phyloP scores from a whole-genome alignment of 768 basidiomycete species.

The Vararia minispora region DNA sequence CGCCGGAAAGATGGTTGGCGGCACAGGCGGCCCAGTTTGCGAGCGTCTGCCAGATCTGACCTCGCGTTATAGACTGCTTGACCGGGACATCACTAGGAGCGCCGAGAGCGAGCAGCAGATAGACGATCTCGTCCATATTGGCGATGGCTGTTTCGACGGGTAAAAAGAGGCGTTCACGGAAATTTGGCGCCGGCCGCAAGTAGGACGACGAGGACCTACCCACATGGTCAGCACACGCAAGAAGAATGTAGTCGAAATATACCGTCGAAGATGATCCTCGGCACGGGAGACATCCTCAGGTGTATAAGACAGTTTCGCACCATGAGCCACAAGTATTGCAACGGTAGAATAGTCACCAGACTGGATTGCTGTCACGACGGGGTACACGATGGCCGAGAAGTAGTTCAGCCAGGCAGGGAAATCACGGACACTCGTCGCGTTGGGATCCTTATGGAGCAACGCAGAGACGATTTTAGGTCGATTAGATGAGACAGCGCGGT shows the following conservation, averaged over 20 bases:
- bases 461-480: conserved; percentile 18
- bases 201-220: no score
- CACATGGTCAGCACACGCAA: no score
- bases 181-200: neutral
- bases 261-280: no score
- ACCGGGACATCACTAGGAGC: conserved; percentile 15
- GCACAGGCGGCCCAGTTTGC: no score
- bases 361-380: conserved; percentile 20
- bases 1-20: no score
- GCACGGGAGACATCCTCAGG: conserved; percentile 18
- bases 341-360: conserved; percentile 17
- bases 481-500: conserved; percentile 16
- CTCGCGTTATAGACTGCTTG: neutral
- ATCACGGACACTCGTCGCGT: conserved; percentile 20
- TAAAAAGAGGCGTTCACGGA: neutral
- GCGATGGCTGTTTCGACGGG: conserved; percentile 20
- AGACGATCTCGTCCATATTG: conserved; percentile 16
- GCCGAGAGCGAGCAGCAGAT: conserved; percentile 19
- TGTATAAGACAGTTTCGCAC: conserved; percentile 16
- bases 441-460: conserved; percentile 20
- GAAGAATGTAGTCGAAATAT: no score
- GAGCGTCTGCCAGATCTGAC: no score
- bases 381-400: conserved; percentile 12
- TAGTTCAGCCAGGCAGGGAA: conserved; percentile 14
- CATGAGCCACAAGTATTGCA: conserved; percentile 21